Percentiles rank a stretch among this genome's conserved stretches.
These are phyloP conservation scores for Thyridium curvatum DNA, from an alignment of 2,329 filamentous ascomycete species.

Conservation along the genomic window DNA sequence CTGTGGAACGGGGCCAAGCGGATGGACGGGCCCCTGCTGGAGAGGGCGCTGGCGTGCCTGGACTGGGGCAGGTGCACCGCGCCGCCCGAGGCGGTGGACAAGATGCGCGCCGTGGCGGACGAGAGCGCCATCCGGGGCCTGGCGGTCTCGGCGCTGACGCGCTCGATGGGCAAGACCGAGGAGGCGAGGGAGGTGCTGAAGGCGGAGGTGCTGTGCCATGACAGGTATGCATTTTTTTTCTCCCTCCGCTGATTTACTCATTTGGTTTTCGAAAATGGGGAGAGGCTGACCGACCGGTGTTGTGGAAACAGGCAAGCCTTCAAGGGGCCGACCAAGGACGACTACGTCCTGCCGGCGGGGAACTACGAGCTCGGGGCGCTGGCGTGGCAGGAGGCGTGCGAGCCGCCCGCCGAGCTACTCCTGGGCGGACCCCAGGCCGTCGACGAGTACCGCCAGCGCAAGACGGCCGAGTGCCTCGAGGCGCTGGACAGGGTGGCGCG, in stretches of 20 bases:
- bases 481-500: slow-evolving; percentile 61
- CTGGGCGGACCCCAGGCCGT: slow-evolving; percentile 10
- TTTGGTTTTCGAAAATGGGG: neutral
- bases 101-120: slow-evolving; percentile 47
- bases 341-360: slow-evolving; percentile 67
- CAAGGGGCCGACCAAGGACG: slow-evolving; percentile 57
- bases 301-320: slow-evolving; percentile 35
- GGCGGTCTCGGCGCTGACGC: slow-evolving; percentile 57
- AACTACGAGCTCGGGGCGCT: slow-evolving; percentile 84
- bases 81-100: slow-evolving; percentile 28
- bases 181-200: slow-evolving; percentile 63
- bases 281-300: slow-evolving; percentile 6
- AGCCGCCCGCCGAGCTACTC: slow-evolving; percentile 19
- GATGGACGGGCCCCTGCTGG: slow-evolving; percentile 62
- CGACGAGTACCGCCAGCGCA: slow-evolving; percentile 32
- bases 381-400: slow-evolving; percentile 64
- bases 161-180: slow-evolving; percentile 54
- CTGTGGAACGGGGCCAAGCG: slow-evolving; percentile 87
- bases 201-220: slow-evolving; percentile 58
- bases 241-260: neutral
- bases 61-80: slow-evolving; percentile 58
- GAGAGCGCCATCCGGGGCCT: slow-evolving; percentile 61
- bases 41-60: slow-evolving; percentile 56
- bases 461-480: slow-evolving; percentile 54
- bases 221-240: slow-evolving; percentile 38